A percentile compares a stretch with the other conserved stretches of the same genome.
phyloP scores from a whole-genome alignment of 768 basidiomycete genomes.

The Lactarius indigo region DNA sequence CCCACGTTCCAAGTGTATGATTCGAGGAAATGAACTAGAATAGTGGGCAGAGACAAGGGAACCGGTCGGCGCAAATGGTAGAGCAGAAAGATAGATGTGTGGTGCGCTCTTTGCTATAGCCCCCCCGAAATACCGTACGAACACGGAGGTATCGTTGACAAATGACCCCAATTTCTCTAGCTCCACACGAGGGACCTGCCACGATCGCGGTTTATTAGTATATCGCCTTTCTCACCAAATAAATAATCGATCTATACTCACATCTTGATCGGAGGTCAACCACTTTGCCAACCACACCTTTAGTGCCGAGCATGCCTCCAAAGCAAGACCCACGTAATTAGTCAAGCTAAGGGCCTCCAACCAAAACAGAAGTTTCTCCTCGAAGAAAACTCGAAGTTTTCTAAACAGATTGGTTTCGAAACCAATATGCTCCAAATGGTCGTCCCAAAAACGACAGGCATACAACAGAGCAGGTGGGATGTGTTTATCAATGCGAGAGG shows the following conservation, averaged over 20 bases:
- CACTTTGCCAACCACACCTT: background rate
- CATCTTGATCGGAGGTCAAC: background rate
- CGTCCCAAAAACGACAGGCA: constrained; percentile 6
- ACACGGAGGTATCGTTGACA: background rate
- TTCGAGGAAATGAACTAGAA: background rate
- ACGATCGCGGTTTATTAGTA: background rate
- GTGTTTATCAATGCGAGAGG: background rate
- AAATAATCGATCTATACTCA: background rate
- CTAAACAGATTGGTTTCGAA: background rate
- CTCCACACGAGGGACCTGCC: background rate
- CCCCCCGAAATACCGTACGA: background rate
- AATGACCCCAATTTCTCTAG: background rate
- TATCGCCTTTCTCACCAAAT: background rate
- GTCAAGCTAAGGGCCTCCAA: constrained; percentile 1
- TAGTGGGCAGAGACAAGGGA: background rate
- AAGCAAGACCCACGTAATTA: background rate
- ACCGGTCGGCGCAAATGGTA: background rate
- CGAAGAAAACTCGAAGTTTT: background rate
- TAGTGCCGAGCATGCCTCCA: background rate
- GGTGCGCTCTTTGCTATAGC: background rate
- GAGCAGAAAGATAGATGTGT: background rate
- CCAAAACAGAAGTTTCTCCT: constrained; percentile 3
- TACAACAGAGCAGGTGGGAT: background rate
- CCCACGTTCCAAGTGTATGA: background rate
- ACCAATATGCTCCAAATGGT: background rate